Evolutionary conservation across 371 early-diverging fungal species (phyloP), one percentile per base, ranked within the genome.

Genomic region (Apophysomyces trapeziformis): DNA sequence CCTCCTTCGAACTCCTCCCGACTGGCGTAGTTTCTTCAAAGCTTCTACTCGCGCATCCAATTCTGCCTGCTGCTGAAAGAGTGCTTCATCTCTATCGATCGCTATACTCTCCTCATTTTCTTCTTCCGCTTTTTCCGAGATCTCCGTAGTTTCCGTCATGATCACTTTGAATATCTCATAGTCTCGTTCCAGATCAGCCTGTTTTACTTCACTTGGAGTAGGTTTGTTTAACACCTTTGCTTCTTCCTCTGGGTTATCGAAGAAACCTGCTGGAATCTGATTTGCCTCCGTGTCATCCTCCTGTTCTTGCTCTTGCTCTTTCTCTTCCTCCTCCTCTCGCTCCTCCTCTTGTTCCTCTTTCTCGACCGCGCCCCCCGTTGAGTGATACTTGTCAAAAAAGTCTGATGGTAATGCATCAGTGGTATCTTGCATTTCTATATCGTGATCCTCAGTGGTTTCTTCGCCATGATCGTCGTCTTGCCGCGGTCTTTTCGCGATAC

Each of bases 221-320:
- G 70, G 59, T 12, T 54, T 47, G 13, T 75, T 74, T 43, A 76
- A 71, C 12, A 68, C 76, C 32, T 69, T 70, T n/a, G 84, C 81
- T 57, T 83, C 83, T 68, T 75, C 71, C 59, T 77, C 77, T 38
- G 80, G 75, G 63, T 79, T 71, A 58, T 83, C 83, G 70, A 83
- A 83, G 45, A 83, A 83, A 13, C 83, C 83, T 26, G 69, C 59
- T 36, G 81, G 84, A 11, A 80, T 41, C 58, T 47, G 1, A 64
- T 32, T 50, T 50, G 32, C 32, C 32, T 26, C 32, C 2, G 32
- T 26, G 32, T 26, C 32, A 26, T 26, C 32, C 32, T 26, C 32
- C 2, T 26, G 32, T 3, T 26, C 32, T 26, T 26, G 32, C 2
- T 26, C 32, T 26, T 26, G 38, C 46, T 39, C 43, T 14, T 45